Evolutionary conservation across 257 asterid genomes (phyloP).

Genomic region (Misopates orontium): DNA sequence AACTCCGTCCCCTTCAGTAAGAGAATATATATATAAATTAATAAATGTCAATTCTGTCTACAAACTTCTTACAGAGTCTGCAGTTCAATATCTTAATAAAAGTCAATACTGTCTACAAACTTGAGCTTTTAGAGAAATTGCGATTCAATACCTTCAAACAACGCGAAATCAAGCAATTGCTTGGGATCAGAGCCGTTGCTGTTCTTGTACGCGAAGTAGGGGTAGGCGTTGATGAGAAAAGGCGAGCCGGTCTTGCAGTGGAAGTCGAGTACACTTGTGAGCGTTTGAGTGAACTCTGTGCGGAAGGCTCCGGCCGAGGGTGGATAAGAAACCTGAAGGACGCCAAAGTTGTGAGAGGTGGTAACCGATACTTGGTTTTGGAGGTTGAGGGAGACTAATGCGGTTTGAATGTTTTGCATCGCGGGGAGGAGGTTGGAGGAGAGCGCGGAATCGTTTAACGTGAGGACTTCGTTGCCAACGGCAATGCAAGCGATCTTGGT

Average conservation of each 20-base stretch:
- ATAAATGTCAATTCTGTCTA: too few relatives aligned
- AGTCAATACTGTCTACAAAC: too few relatives aligned
- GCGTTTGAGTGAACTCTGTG: constrained; percentile 47
- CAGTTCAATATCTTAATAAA: too few relatives aligned
- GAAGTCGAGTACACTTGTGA: constrained; percentile 55
- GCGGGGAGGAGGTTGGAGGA: constrained; percentile 50
- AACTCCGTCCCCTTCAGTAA: constrained; percentile 38
- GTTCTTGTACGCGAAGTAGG: constrained; percentile 64
- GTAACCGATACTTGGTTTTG: constrained; percentile 63
- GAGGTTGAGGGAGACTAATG: constrained; percentile 41
- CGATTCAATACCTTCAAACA: too few relatives aligned
- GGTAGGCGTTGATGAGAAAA: constrained; percentile 67
- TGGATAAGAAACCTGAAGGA: constrained; percentile 66
- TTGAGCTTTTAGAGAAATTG: too few relatives aligned
- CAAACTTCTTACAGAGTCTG: too few relatives aligned
- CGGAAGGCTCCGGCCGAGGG: constrained; percentile 65
- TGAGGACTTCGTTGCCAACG: constrained; percentile 66
- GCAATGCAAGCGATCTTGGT: constrained; percentile 56
- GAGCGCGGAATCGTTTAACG: constrained; percentile 41
- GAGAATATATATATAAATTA: too few relatives aligned
- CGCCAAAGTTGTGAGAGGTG: constrained; percentile 69
- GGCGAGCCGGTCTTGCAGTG: constrained; percentile 54
- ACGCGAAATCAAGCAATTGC: constrained; percentile 44
- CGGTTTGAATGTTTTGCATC: constrained; percentile 54
- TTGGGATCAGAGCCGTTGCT: constrained; percentile 34